These are phyloP conservation scores for Casaregolazyma suthepensis DNA, from an alignment of 1,139 yeast species.

Conservation along the genomic window DNA sequence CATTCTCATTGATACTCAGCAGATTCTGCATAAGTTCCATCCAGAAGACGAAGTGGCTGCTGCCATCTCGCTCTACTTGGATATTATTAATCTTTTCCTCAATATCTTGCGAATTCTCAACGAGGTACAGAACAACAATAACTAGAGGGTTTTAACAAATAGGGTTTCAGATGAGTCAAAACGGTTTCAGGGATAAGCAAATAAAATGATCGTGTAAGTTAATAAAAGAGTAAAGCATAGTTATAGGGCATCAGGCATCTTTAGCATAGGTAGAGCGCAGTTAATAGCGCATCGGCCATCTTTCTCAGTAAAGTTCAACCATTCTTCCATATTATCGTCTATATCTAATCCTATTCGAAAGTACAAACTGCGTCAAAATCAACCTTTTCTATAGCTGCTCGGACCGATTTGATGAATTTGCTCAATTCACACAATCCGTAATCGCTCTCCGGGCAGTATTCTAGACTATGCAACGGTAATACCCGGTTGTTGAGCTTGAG, in stretches of 20 bases:
- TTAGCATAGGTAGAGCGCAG: not conserved
- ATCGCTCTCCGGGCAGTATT: conserved; percentile 31
- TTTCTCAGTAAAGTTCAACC: too few species aligned
- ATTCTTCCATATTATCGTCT: not conserved
- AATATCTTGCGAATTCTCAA: conserved; percentile 66
- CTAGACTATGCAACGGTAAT: conserved; percentile 34
- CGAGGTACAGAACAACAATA: conserved; percentile 39
- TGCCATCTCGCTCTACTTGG: conserved; percentile 71
- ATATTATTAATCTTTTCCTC: conserved; percentile 72
- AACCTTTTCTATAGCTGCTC: conserved; percentile 27
- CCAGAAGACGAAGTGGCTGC: conserved; percentile 85
- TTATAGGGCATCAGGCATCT: too few species aligned
- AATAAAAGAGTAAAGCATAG: conserved; percentile 1
- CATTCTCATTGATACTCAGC: conserved; percentile 75
- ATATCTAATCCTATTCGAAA: conserved; percentile 15
- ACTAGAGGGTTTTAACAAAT: not conserved
- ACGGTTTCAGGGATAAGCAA: not conserved
- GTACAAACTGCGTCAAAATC: conserved; percentile 36
- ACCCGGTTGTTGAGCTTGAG: conserved; percentile 37
- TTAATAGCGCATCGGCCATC: too few species aligned
- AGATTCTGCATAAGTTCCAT: conserved; percentile 69
- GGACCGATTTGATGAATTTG: conserved; percentile 32
- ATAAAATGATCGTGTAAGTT: not conserved
- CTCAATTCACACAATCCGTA: conserved; percentile 35
- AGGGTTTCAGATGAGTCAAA: not conserved